phyloP scores from a whole-genome alignment of 139 green algal species.

The Trebouxia sp. region DNA sequence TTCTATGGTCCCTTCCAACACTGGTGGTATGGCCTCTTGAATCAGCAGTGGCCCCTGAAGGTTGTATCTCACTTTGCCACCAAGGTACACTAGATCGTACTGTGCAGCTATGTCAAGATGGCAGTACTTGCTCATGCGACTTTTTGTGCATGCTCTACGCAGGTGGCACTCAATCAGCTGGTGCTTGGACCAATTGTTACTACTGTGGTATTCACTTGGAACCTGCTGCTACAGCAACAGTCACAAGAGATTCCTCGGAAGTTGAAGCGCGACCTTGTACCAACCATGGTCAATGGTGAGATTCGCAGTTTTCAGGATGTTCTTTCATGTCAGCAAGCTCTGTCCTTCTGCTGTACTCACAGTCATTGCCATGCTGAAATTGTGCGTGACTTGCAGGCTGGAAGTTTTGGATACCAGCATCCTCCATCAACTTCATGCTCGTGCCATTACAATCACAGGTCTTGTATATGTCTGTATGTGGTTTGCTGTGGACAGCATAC shows the following conservation, averaged over 20 bases:
- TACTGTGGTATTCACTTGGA: conserved; percentile 74
- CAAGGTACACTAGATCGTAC: too few species aligned
- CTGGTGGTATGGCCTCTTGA: conserved; percentile 71
- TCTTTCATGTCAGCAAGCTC: too few species aligned
- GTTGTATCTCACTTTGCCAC: conserved; percentile 59
- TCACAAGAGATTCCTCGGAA: conserved; percentile 56
- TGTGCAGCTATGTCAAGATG: too few species aligned
- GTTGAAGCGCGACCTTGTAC: conserved; percentile 65
- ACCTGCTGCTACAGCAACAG: conserved; percentile 57
- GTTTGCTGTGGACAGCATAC: conserved; percentile 83
- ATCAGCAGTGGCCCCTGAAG: conserved; percentile 54
- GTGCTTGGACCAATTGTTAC: conserved; percentile 71
- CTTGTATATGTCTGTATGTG: conserved; percentile 85
- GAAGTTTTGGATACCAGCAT: conserved; percentile 90
- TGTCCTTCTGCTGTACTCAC: too few species aligned
- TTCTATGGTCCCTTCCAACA: conserved; percentile 81
- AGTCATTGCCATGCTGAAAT: too few species aligned
- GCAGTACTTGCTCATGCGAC: too few species aligned
- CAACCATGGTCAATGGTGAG: conserved; percentile 72
- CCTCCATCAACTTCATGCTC: conserved; percentile 78
- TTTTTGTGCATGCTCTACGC: not conserved
- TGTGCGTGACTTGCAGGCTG: conserved; percentile 59
- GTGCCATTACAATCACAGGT: conserved; percentile 68
- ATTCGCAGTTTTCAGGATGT: not conserved
- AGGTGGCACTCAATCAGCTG: conserved; percentile 75